These are phyloP conservation scores for Hanseniaspora meyeri DNA, from an alignment of 805 yeast genomes.

Conservation along the genomic window DNA sequence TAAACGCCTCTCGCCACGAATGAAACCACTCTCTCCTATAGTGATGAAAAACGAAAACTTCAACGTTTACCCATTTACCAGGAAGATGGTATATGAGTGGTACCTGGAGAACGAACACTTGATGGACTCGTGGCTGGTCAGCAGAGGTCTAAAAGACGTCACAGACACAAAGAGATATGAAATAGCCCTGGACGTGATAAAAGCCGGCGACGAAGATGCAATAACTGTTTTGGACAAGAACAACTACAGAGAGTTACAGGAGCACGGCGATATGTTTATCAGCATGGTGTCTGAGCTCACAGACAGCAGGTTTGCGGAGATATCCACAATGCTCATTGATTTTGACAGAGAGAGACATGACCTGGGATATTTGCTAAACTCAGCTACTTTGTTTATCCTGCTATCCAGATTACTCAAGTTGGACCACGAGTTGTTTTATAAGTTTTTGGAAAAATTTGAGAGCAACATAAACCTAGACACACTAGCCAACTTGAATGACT, in stretches of 20 bases:
- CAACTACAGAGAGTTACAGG: background rate
- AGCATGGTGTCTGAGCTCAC: background rate
- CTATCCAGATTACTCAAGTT: background rate
- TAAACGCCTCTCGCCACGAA: background rate
- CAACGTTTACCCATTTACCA: background rate
- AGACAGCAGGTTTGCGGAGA: background rate
- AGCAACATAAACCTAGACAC: background rate
- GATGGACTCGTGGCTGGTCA: constrained; percentile 1
- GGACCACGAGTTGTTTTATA: background rate
- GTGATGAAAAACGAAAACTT: background rate
- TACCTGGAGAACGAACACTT: background rate
- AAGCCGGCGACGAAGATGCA: background rate
- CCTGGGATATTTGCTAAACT: background rate
- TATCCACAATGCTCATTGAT: background rate
- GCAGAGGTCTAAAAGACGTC: background rate
- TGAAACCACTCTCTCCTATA: background rate
- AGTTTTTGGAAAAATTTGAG: background rate
- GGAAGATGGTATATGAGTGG: constrained; percentile 3
- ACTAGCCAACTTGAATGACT: background rate
- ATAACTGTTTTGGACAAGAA: background rate
- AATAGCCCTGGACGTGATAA: background rate
- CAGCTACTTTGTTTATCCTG: background rate
- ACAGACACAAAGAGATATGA: background rate
- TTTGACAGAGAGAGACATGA: background rate
- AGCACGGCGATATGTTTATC: background rate